Conservation (phyloP, 352 stramenopile genomes). For the Halophytophthora batemanensis region DNA sequence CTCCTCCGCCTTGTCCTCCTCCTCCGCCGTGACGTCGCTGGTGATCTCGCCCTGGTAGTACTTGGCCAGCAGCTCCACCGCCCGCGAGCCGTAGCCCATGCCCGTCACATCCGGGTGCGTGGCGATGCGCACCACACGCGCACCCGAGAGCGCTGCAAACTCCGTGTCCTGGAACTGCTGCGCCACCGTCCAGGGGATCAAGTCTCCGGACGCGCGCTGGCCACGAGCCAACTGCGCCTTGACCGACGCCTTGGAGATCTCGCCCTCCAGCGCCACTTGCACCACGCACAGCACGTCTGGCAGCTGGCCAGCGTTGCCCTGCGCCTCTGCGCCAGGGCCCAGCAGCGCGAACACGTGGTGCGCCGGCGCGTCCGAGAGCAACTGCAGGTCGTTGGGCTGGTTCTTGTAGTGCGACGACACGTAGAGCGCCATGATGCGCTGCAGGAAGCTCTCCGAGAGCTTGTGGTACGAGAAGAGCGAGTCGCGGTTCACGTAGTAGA, state of each 20-base stretch:
- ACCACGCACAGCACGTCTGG: slow-evolving; percentile 98
- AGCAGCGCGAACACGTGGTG: slow-evolving; percentile 98
- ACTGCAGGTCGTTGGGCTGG: slow-evolving; percentile 98
- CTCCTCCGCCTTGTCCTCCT: slow-evolving; percentile 26
- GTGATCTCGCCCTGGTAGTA: slow-evolving; percentile 98
- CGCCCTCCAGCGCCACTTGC: slow-evolving; percentile 96
- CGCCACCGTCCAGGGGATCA: slow-evolving; percentile 99
- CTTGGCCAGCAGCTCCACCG: slow-evolving; percentile 94
- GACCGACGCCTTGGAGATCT: slow-evolving; percentile 96
- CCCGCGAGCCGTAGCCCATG: slow-evolving; percentile 98
- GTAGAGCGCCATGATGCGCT: slow-evolving; percentile 95
- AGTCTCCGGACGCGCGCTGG: slow-evolving; percentile 96
- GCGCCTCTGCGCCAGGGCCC: slow-evolving; percentile 90
- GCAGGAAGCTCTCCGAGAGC: slow-evolving; percentile 95
- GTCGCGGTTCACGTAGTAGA: slow-evolving; percentile 99
- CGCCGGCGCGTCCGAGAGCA: slow-evolving; percentile 97
- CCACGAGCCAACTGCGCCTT: slow-evolving; percentile 93
- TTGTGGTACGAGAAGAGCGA: slow-evolving; percentile 99
- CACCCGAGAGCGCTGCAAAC: slow-evolving; percentile 96
- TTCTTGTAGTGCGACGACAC: slow-evolving; percentile 99
- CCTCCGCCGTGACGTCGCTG: slow-evolving; percentile 87
- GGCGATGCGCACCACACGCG: slow-evolving; percentile 97
- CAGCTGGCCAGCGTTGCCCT: slow-evolving; percentile 88
- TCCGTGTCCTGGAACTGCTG: slow-evolving; percentile 99
- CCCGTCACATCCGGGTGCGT: slow-evolving; percentile 95